Evolutionary conservation across 352 stramenopile species (phyloP).

Genomic region (Phytophthora cactorum): DNA sequence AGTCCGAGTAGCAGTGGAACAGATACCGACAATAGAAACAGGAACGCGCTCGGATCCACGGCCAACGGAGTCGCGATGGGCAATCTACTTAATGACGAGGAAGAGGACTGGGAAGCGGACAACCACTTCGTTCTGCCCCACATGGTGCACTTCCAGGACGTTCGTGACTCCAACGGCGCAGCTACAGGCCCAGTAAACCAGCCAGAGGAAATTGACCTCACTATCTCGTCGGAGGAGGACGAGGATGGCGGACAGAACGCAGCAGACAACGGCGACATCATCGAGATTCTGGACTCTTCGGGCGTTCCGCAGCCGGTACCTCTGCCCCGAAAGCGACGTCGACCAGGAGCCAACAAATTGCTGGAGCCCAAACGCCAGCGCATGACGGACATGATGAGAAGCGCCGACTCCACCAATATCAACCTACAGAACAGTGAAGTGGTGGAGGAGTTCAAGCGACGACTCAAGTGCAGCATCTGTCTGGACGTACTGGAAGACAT

Average conservation of each 20-base stretch:
- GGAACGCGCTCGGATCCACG: background rate
- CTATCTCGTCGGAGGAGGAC: constrained; percentile 62
- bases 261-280: constrained; percentile 52
- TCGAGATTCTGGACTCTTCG: constrained; percentile 60
- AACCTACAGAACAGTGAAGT: constrained; percentile 80
- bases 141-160: constrained; percentile 18
- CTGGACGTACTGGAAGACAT: constrained; percentile 81
- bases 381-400: constrained; percentile 49
- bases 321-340: constrained; percentile 55
- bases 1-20: background rate
- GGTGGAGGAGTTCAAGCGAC: constrained; percentile 75
- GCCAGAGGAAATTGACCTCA: constrained; percentile 72
- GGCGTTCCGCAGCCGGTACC: constrained; percentile 18
- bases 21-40: constrained; percentile 1
- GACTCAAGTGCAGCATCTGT: constrained; percentile 87
- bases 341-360: constrained; percentile 9
- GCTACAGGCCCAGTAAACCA: constrained; percentile 3
- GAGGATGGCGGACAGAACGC: constrained; percentile 25
- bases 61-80: constrained; percentile 11
- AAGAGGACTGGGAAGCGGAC: constrained; percentile 20
- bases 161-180: background rate
- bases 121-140: constrained; percentile 18
- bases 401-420: constrained; percentile 71
- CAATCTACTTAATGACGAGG: constrained; percentile 30
- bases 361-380: constrained; percentile 32